Evolutionary conservation across 257 asterid genomes (phyloP).

Genomic region (Solanum medicagineum): DNA sequence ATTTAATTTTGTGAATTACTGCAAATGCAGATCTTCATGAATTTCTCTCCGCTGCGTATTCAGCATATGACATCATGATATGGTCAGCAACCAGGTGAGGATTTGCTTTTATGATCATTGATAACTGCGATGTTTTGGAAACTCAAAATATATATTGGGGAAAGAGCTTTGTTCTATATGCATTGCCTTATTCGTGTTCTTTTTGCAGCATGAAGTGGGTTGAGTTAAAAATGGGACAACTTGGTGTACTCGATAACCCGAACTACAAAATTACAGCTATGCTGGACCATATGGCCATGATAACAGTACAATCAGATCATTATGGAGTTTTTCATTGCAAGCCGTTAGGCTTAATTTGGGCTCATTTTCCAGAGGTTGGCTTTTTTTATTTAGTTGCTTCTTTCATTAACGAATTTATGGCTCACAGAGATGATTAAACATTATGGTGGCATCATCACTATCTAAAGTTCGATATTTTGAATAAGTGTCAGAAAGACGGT

Average conservation of each 20-base stretch:
- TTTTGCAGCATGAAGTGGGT: conserved; percentile 90
- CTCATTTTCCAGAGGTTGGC: conserved; percentile 69
- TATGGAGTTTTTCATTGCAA: conserved; percentile 84
- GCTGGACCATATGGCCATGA: conserved; percentile 85
- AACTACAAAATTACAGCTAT: conserved; percentile 84
- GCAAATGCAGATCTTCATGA: conserved; percentile 78
- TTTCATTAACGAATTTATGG: neutral
- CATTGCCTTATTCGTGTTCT: conserved; percentile 4
- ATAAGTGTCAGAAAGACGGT: neutral
- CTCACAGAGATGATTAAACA: neutral
- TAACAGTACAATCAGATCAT: conserved; percentile 73
- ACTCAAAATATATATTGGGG: neutral
- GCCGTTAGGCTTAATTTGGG: conserved; percentile 96
- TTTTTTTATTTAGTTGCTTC: neutral
- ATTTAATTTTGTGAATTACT: neutral
- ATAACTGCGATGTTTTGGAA: neutral
- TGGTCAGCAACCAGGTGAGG: conserved; percentile 94
- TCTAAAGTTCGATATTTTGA: neutral
- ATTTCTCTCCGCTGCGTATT: conserved; percentile 80
- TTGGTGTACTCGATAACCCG: conserved; percentile 75
- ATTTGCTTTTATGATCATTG: neutral
- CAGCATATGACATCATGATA: conserved; percentile 92
- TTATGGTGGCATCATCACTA: neutral
- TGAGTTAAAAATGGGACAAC: conserved; percentile 86
- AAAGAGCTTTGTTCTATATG: neutral